Base-by-base conservation (phyloP, 75 land plant species). In the Pinus taeda region DNA sequence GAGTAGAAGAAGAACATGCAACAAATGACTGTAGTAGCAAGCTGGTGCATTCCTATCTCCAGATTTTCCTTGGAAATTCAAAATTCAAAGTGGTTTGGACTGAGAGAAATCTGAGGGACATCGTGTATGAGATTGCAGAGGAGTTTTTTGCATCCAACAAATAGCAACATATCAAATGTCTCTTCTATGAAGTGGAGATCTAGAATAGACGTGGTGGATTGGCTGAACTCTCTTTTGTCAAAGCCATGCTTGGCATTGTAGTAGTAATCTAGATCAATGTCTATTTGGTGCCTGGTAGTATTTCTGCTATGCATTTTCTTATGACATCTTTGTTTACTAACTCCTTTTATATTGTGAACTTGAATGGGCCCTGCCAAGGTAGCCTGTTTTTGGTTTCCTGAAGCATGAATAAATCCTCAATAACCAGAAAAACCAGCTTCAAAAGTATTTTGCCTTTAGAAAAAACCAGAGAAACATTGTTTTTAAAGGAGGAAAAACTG, bases 131-230 rank as follows among this genome's bases (percentile, higher is more conserved):
- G 11, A 80, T 85, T 24, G 65, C 59, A 24, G 77, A 76, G 24
- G 79, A 75, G n/a, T 81, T 75, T 59, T 61, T 83, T 49, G 53
- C 74, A 64, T 45, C 81, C 74, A 30, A 76, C 59, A 12, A 59
- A 56, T 18, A 24, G 74, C 57, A 29, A 71, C 66, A 81, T 73
- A 67, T 61, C 76, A 37, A 59, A 75, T 1, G 33, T 79, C 11
- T 12, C 79, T 18, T 22, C 74, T 14, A 56, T 81, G 57, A 93
- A 86, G 80, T 89, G 91, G 80, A 77, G 80, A 63, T 85, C 94
- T 9, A 81, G 97, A 11, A 80, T 89, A 22, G 96, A 95, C 71
- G 98, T 95, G 67, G 77, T 93, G 76, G 86, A 93, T 71, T 95
- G 92, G 93, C 86, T 95, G 14, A 64, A 76, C 13, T 85, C 97